Evolutionary conservation across 768 basidiomycete species (phyloP).

Genomic region (Naganishia randhawae): DNA sequence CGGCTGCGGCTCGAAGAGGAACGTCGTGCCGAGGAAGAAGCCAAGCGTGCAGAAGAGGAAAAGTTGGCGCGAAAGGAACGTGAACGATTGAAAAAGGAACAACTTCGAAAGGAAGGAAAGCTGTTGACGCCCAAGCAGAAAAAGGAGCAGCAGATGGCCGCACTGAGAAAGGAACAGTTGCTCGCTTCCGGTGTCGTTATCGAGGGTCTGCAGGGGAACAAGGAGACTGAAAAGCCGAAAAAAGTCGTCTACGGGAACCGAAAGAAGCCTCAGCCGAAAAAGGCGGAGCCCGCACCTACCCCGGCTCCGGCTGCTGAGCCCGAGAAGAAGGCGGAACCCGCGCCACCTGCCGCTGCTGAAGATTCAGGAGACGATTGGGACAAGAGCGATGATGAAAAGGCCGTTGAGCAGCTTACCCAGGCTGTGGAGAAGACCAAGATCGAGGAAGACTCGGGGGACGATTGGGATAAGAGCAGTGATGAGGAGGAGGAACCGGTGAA

Average conservation of each 20-base stretch:
- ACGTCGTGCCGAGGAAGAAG: slow-evolving; percentile 9
- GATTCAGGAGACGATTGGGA: slow-evolving; percentile 57
- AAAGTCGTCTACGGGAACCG: slow-evolving; percentile 77
- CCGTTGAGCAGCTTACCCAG: slow-evolving; percentile 46
- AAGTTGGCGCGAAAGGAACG: slow-evolving; percentile 73
- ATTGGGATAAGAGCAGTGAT: slow-evolving; percentile 50
- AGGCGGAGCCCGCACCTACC: slow-evolving; percentile 36
- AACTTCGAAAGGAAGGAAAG: slow-evolving; percentile 88
- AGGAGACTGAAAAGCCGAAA: slow-evolving; percentile 55
- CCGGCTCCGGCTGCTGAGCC: slow-evolving; percentile 40
- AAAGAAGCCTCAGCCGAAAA: slow-evolving; percentile 59
- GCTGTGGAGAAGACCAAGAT: slow-evolving; percentile 46
- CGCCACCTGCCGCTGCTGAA: slow-evolving; percentile 32
- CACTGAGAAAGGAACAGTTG: slow-evolving; percentile 83
- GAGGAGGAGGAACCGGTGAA: slow-evolving; percentile 38
- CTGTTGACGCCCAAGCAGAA: slow-evolving; percentile 97
- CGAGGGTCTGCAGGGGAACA: slow-evolving; percentile 68
- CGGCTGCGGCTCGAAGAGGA: slow-evolving; percentile 11
- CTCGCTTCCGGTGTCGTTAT: slow-evolving; percentile 81
- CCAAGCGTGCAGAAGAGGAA: slow-evolving; percentile 58
- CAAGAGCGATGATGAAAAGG: slow-evolving; percentile 47
- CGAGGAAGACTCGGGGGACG: slow-evolving; percentile 46
- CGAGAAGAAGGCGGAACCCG: slow-evolving; percentile 45
- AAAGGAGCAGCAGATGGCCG: slow-evolving; percentile 81
- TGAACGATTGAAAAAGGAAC: slow-evolving; percentile 75